A percentile compares a stretch with the other conserved stretches of the same genome.
phyloP scores from a whole-genome alignment of 164 flowering plant species.

The Kalanchoe fedtschenkoi region DNA sequence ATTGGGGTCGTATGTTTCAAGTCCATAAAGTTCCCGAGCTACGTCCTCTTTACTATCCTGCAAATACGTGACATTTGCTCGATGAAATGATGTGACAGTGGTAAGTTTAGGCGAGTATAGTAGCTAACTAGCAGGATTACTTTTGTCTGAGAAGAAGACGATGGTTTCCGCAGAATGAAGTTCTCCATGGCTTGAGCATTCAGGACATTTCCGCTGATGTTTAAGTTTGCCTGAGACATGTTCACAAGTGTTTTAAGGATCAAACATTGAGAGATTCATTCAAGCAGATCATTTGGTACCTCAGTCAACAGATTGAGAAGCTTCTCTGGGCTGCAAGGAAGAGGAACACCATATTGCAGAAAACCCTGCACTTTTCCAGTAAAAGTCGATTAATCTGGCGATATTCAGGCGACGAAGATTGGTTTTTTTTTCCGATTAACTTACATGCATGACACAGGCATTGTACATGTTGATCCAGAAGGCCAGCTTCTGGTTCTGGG shows the following conservation, averaged over 20 bases:
- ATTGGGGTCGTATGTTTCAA: constrained; percentile 59
- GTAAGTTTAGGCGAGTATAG: no score
- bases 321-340: constrained; percentile 56
- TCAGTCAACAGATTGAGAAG: constrained; percentile 50
- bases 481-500: constrained; percentile 69
- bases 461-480: constrained; percentile 99
- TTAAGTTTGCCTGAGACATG: constrained; percentile 52
- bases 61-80: not conserved
- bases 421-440: not conserved
- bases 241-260: not conserved
- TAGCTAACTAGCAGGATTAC: no score
- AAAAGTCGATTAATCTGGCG: not conserved
- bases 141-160: constrained; percentile 25
- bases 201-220: constrained; percentile 64
- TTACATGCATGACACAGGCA: constrained; percentile 96
- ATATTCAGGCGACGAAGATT: not conserved
- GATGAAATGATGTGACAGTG: no score
- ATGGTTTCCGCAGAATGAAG: constrained; percentile 49
- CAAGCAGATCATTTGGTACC: constrained; percentile 23
- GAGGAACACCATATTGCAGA: constrained; percentile 74
- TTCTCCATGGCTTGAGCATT: constrained; percentile 80
- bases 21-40: constrained; percentile 47
- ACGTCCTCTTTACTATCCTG: constrained; percentile 31
- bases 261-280: not conserved
- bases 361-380: constrained; percentile 43